Conservation (phyloP, 1,139 yeast genomes). For the Blastobotrys aristatus region DNA sequence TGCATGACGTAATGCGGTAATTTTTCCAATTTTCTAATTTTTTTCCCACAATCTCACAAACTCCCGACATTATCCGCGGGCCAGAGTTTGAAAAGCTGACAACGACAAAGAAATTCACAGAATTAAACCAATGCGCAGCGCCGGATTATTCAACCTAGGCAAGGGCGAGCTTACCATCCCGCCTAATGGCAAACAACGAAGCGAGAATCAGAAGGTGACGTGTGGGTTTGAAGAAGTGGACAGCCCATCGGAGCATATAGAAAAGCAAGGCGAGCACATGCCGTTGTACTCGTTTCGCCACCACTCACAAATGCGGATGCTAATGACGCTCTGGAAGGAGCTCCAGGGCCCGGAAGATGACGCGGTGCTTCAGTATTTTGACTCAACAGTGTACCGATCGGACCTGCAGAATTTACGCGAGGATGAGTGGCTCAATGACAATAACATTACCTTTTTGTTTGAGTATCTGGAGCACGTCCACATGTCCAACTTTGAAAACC, state of each 20-base stretch:
- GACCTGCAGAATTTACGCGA: constrained; percentile 44
- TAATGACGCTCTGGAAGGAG: constrained; percentile 7
- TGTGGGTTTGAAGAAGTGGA: constrained; percentile 23
- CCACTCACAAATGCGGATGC: constrained; percentile 11
- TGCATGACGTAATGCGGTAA: too few relatives aligned
- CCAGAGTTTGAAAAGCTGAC: too few relatives aligned
- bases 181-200: neutral
- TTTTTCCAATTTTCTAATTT: too few relatives aligned
- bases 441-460: constrained; percentile 57
- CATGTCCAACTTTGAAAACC: constrained; percentile 13
- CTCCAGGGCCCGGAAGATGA: constrained; percentile 15
- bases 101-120: too few relatives aligned
- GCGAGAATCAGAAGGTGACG: constrained; percentile 6
- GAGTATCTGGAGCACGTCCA: constrained; percentile 47
- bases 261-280: constrained; percentile 2
- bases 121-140: neutral
- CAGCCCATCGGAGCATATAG: constrained; percentile 6
- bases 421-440: constrained; percentile 73
- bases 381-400: constrained; percentile 42
- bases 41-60: too few relatives aligned
- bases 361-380: constrained; percentile 31
- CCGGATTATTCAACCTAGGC: neutral
- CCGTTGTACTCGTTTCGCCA: constrained; percentile 12
- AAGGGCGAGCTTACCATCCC: constrained; percentile 1
- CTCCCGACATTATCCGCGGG: too few relatives aligned